These are phyloP conservation scores for Ophiosphaerella korrae DNA, from an alignment of 2,329 filamentous ascomycete genomes.

Conservation along the genomic window DNA sequence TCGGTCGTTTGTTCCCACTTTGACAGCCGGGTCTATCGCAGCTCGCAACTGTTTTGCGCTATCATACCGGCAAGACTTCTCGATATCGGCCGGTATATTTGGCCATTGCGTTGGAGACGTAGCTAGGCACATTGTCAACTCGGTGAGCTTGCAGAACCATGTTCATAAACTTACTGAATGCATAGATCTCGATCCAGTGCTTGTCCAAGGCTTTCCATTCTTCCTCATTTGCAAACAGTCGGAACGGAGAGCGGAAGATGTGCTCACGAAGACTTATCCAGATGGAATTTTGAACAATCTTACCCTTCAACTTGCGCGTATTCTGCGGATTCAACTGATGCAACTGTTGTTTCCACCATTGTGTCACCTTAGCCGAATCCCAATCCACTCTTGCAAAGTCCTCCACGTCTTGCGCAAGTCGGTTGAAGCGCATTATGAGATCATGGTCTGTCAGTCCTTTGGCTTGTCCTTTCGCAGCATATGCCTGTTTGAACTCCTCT, in stretches of 20 bases:
- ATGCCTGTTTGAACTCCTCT: constrained; percentile 6
- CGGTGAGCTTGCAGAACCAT: too few relatives aligned
- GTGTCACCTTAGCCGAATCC: constrained; percentile 3
- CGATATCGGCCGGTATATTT: background rate
- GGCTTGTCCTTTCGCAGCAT: constrained; percentile 12
- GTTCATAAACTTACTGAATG: constrained; percentile 1
- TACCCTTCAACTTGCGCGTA: constrained; percentile 5
- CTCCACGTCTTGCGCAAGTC: background rate
- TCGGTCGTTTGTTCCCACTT: background rate
- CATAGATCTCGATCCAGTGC: constrained; percentile 9
- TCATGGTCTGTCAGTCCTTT: constrained; percentile 13
- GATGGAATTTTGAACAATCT: constrained; percentile 12
- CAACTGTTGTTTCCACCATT: constrained; percentile 7
- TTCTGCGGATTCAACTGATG: background rate
- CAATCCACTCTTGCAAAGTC: constrained; percentile 4
- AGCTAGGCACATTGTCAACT: background rate
- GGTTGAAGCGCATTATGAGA: background rate
- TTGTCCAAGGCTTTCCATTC: background rate
- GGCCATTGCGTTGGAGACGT: background rate
- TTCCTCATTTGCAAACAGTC: constrained; percentile 11
- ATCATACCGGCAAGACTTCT: background rate
- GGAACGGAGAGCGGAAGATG: constrained; percentile 14
- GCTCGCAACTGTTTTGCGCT: background rate
- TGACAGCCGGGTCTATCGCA: background rate
- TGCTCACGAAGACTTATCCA: constrained; percentile 10